Conservation (phyloP, 192 early-diverging fungal genomes). For the Dissophora globulifera region DNA sequence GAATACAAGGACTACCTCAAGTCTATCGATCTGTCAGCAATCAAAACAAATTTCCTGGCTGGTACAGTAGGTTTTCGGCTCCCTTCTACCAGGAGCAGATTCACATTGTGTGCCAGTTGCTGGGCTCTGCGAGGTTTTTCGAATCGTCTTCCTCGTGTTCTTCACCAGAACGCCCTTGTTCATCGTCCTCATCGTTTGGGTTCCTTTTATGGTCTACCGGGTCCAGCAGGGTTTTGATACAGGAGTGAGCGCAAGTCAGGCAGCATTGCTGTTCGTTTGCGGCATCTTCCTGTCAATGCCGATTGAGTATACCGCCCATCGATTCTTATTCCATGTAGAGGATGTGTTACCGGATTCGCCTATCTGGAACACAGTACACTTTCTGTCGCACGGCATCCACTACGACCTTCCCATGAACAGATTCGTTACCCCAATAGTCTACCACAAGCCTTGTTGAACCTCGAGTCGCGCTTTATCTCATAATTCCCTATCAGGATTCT, state of each 20-base stretch:
- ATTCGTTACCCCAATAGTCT: constrained; percentile 41
- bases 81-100: constrained; percentile 91
- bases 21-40: constrained; percentile 58
- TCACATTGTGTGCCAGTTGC: constrained; percentile 87
- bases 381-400: constrained; percentile 94
- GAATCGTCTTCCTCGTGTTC: constrained; percentile 78
- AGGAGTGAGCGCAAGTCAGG: constrained; percentile 49
- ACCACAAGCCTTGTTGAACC: too few relatives aligned
- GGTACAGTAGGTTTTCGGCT: constrained; percentile 75
- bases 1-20: constrained; percentile 24
- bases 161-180: constrained; percentile 95
- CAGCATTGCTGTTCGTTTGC: constrained; percentile 63
- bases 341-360: constrained; percentile 86
- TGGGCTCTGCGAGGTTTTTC: constrained; percentile 86
- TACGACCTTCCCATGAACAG: constrained; percentile 97
- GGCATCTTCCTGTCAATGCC: constrained; percentile 88
- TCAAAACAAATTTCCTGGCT: constrained; percentile 84
- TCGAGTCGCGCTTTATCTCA: too few relatives aligned
- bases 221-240: constrained; percentile 47
- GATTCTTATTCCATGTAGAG: constrained; percentile 96
- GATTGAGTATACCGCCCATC: constrained; percentile 91
- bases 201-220: constrained; percentile 74
- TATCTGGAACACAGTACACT: constrained; percentile 80
- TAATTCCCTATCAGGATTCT: too few relatives aligned
- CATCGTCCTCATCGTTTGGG: constrained; percentile 88